phyloP scores from a whole-genome alignment of 2,329 filamentous ascomycete species.

The Dothistroma septosporum region DNA sequence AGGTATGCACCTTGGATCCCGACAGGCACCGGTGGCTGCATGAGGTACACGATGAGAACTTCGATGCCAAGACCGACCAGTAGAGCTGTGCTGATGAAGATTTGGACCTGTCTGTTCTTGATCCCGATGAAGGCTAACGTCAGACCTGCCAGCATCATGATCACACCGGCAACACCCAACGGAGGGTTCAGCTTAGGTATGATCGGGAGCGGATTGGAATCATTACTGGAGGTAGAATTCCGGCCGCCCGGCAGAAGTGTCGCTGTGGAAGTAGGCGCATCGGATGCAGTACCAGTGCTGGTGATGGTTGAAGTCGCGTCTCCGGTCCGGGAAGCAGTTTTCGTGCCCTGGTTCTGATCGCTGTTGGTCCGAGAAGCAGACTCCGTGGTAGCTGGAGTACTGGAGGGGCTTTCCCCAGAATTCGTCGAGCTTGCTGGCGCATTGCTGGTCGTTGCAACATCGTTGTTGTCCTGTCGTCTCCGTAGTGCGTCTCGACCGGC shows the following conservation, averaged over 20 bases:
- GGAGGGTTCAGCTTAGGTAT: constrained; percentile 73
- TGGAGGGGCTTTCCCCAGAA: background rate
- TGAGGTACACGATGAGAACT: constrained; percentile 82
- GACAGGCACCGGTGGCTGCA: constrained; percentile 70
- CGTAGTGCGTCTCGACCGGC: constrained; percentile 7
- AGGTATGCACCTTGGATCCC: constrained; percentile 83
- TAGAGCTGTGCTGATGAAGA: constrained; percentile 75
- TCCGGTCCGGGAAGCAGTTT: background rate
- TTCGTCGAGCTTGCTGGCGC: constrained; percentile 2
- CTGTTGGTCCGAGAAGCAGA: constrained; percentile 1
- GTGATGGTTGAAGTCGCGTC: constrained; percentile 4
- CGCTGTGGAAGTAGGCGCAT: background rate
- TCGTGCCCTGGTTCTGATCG: background rate
- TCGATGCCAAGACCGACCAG: constrained; percentile 68
- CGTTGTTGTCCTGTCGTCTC: constrained; percentile 9
- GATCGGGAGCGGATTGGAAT: constrained; percentile 56
- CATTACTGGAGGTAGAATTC: background rate
- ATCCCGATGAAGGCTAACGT: constrained; percentile 74
- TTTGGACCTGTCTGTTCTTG: constrained; percentile 71
- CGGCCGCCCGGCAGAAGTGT: background rate
- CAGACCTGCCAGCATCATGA: constrained; percentile 70
- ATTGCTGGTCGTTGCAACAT: constrained; percentile 5
- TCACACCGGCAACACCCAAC: constrained; percentile 70
- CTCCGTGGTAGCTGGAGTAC: background rate
- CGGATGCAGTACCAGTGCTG: background rate